Evolutionary conservation across 768 basidiomycete genomes (phyloP), one percentile per base, ranked within the genome.

Genomic region (Chiua virens): DNA sequence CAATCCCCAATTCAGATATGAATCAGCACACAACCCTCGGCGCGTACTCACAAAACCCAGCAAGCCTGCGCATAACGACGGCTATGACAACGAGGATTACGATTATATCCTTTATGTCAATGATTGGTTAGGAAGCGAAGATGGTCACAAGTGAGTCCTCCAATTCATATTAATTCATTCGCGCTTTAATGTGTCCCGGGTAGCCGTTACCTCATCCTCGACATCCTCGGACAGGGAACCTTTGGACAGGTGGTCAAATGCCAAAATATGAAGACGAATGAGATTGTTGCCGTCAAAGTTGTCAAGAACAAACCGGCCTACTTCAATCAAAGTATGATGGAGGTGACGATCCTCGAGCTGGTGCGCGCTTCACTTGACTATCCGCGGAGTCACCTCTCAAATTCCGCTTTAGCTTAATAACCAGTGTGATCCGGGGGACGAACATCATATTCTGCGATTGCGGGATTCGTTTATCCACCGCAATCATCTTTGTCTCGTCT

Each of bases 271-370:
- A 93, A 95, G 75, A 97, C 92, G 27, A 94, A 98, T 71, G 96
- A 98, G 67, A 92, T 98, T 48, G 93, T 97, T 39, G 97, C 97
- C 21, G 97, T 99, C 54, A 99, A 98, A 72, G 97, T 99, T 8
- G 93, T 99, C 58, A 99, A 99, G 77, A 99, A 99, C 72, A 99
- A 98, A 72, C 97, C 96, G 6, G 97, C 97, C 1, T 99, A 99
- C 75, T 94, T 97, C 71, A 98, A 98, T 66, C 97, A 99, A 73
- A 92, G 89, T 70, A 98, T 97, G 90, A 99, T 99, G 97, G 97
- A 99, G 71, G 96, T 98, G 23, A 97, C 94, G 2, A 98, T 99
- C 54, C 77, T 99, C 40, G 93, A 98, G 68, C 75, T 98, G 73
- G 95, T 95, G 49, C 54, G 90, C 79, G 8, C 18, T 38, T 48